Conservation (phyloP, 2,329 filamentous ascomycete genomes). For the Ophiosphaerella herpotricha region DNA sequence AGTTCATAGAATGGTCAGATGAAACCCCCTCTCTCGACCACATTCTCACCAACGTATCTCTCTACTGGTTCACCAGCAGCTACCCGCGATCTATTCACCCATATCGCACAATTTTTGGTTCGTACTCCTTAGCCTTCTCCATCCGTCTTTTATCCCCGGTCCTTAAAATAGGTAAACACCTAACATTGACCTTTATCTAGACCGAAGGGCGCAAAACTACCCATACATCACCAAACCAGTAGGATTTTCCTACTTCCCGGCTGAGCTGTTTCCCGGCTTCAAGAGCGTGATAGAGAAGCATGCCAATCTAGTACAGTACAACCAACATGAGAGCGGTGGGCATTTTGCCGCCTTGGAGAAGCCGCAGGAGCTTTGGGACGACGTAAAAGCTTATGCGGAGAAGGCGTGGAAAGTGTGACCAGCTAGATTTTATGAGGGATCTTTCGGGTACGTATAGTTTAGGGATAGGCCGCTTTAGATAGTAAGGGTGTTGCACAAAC, state of each 20-base stretch:
- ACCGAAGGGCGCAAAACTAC: too few relatives aligned
- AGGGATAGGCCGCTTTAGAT: too few relatives aligned
- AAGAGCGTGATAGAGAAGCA: constrained; percentile 45
- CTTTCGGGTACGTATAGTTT: too few relatives aligned
- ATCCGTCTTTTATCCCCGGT: too few relatives aligned
- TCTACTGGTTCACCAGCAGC: constrained; percentile 61
- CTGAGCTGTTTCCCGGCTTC: constrained; percentile 48
- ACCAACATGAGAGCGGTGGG: constrained; percentile 53
- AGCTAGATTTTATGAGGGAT: background rate
- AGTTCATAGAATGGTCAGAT: constrained; percentile 62
- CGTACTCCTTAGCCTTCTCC: too few relatives aligned
- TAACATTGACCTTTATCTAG: too few relatives aligned
- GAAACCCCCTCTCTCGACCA: constrained; percentile 43
- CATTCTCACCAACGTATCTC: constrained; percentile 58
- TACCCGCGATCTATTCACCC: constrained; percentile 56
- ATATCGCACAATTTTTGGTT: constrained; percentile 43
- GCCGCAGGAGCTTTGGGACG: constrained; percentile 49
- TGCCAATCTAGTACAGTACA: constrained; percentile 46
- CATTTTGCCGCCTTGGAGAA: constrained; percentile 60
- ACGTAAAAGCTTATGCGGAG: constrained; percentile 53
- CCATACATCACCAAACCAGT: constrained; percentile 42
- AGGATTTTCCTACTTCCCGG: constrained; percentile 52
- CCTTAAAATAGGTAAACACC: too few relatives aligned
- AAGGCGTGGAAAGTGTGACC: constrained; percentile 42
- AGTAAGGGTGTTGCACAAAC: too few relatives aligned